Base-by-base conservation (phyloP, 768 basidiomycete genomes). In the Crucibulum laeve region DNA sequence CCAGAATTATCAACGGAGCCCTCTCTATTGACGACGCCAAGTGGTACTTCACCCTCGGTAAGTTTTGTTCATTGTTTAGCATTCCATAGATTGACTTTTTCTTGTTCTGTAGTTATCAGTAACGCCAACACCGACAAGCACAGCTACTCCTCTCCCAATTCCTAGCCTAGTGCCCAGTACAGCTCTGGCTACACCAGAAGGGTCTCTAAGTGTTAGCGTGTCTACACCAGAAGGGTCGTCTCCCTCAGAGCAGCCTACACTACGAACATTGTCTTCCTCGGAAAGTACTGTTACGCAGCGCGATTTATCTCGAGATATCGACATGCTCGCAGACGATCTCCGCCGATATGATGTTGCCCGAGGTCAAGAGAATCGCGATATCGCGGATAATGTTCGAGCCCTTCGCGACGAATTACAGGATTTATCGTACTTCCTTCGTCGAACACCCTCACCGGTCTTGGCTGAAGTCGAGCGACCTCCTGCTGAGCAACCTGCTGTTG, bases 391-490 rank as follows among this genome's bases (percentile, higher is more conserved):
- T 54, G 70, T 95, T 3, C 76, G 76, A 40, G 76, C 80, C 0
- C 77, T 96, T 28, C 76, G 84, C 45, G 70, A 82, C 26, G 82
- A 87, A 50, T 65, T 95, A 2, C 71, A 70, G 10, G 78, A 82
- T 35, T 68, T 93, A 8, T 75, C 80, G 0, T 66, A 77, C 22
- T 76, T 71, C 47, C 60, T 85, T 14, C 78, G 71, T 45, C 71
- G 68, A 14, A 70, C 66, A 3, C 64, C 62, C 2, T 53, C 68
- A 1, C 67, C 65, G 15, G 45, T 47, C 25, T 38, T 55, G 14
- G 46, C 57, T 24, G 46, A 45, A 18, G 44, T 50, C 28, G 25
- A 8, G 28, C 28, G n/a, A 30, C 28, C 28, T 30, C n/a, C 54
- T 5, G 46, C 33, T 2, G 35, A 38, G 0, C 48, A 45, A 5